Conservation (phyloP, 331 rosid species). For the Pyracantha coccinea region DNA sequence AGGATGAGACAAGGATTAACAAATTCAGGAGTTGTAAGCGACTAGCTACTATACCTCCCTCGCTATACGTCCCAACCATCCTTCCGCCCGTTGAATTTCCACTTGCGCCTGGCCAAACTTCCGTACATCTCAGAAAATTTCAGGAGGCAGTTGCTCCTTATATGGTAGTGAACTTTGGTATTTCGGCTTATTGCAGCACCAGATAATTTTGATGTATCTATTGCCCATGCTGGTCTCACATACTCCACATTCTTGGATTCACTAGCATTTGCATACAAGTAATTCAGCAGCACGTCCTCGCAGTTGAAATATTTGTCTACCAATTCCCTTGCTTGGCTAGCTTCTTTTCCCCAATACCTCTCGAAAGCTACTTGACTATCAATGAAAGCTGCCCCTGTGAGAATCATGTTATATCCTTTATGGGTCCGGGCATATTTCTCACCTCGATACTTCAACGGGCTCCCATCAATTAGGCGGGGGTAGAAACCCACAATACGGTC, state of each 20-base stretch:
- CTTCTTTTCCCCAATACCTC: conserved; percentile 79
- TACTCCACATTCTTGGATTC: conserved; percentile 73
- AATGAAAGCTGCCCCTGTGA: conserved; percentile 93
- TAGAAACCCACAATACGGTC: conserved; percentile 94
- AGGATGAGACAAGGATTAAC: conserved; percentile 11
- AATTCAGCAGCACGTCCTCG: conserved; percentile 89
- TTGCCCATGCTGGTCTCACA: conserved; percentile 95
- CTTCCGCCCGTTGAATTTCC: conserved; percentile 60
- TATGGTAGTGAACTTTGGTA: conserved; percentile 57
- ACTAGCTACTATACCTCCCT: neutral
- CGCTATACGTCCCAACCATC: conserved; percentile 95
- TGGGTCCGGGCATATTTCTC: conserved; percentile 68
- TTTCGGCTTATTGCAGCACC: conserved; percentile 89
- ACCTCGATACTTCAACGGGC: conserved; percentile 60
- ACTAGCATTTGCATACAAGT: conserved; percentile 85
- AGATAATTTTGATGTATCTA: conserved; percentile 88
- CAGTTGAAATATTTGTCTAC: conserved; percentile 80
- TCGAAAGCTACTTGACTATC: conserved; percentile 65
- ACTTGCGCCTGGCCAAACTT: conserved; percentile 52
- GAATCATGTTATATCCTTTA: conserved; percentile 94
- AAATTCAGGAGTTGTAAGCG: neutral
- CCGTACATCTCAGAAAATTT: conserved; percentile 69
- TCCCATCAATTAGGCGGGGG: conserved; percentile 73
- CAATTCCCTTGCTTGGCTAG: conserved; percentile 61
- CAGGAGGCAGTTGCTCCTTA: conserved; percentile 62